Percentiles rank a stretch among this genome's conserved stretches.
phyloP scores from a whole-genome alignment of 2,329 filamentous ascomycete genomes.

The Aschersonia sp. region DNA sequence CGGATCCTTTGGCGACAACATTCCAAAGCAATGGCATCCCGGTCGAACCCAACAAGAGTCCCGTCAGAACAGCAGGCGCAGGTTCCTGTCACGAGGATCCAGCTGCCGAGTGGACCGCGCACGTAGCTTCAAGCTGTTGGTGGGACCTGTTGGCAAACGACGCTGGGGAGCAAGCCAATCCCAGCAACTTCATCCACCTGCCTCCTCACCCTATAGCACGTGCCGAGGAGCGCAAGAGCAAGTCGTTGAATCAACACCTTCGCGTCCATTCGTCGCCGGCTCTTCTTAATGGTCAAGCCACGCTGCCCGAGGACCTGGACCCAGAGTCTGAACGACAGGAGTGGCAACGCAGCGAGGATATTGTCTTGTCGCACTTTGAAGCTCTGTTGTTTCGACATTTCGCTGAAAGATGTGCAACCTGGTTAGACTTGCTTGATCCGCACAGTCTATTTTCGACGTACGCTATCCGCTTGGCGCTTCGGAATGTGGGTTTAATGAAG shows the following conservation, averaged over 20 bases:
- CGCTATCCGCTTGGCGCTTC: background rate
- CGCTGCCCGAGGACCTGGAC: background rate
- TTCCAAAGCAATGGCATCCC: background rate
- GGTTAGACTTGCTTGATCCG: background rate
- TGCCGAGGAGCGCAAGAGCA: background rate
- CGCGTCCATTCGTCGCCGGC: background rate
- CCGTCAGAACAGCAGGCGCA: background rate
- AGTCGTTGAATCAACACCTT: background rate
- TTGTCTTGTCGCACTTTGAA: background rate
- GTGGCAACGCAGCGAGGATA: background rate
- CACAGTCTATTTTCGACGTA: background rate
- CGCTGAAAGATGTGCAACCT: background rate
- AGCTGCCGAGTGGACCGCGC: background rate
- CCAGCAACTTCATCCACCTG: background rate
- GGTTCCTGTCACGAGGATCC: background rate
- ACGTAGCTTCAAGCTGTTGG: background rate
- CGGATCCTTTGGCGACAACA: background rate
- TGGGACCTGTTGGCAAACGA: background rate
- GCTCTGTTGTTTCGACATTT: background rate
- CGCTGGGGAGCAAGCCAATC: background rate
- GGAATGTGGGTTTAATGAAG: slow-evolving; percentile 40
- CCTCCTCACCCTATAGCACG: background rate
- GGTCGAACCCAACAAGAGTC: background rate
- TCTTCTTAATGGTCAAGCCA: background rate
- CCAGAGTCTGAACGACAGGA: background rate